Evolutionary conservation across 768 basidiomycete genomes (phyloP).

Genomic region (Suillus weaverae): DNA sequence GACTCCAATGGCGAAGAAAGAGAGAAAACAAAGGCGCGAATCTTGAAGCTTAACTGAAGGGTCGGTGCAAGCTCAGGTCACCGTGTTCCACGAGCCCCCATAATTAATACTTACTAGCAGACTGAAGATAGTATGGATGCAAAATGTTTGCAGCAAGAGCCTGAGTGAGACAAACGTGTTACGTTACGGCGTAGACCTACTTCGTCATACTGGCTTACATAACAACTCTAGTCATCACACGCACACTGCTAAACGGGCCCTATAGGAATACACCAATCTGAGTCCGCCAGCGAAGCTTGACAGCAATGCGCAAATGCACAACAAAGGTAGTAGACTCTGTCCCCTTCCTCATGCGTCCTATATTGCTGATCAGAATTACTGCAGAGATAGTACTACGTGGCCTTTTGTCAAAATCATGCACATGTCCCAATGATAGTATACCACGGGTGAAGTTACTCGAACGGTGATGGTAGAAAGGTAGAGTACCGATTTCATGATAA

Average conservation of each 20-base stretch:
- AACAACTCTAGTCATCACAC: neutral
- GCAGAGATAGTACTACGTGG: neutral
- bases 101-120: too few species aligned
- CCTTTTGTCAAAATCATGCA: neutral
- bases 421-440: neutral
- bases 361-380: neutral
- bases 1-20: neutral
- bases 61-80: too few species aligned
- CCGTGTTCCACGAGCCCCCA: too few species aligned
- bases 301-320: neutral
- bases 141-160: too few species aligned
- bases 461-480: neutral
- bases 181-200: too few species aligned
- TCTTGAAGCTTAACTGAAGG: neutral
- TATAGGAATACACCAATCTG: neutral
- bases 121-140: too few species aligned
- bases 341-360: neutral
- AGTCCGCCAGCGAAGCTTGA: neutral
- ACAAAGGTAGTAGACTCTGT: neutral
- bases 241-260: too few species aligned
- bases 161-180: too few species aligned
- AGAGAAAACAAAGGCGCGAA: too few species aligned
- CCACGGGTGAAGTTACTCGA: neutral
- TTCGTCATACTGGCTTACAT: too few species aligned
- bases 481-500: neutral